Evolutionary conservation across 768 basidiomycete species (phyloP), one percentile per base, ranked within the genome.

Genomic region (Rubroboletus satanas): DNA sequence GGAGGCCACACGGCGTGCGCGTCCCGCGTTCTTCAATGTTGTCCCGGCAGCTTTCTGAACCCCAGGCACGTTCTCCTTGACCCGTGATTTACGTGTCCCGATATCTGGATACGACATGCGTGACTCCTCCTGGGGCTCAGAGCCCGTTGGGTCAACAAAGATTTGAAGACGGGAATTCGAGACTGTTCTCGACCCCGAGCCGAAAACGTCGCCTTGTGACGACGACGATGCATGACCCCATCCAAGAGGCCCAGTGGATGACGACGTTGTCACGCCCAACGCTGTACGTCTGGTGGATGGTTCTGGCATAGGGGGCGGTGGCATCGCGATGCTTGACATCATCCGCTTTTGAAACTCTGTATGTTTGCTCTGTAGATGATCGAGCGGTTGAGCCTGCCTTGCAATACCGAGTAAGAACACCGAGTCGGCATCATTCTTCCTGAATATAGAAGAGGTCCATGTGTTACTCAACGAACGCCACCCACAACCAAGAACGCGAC

Each of bases 281-380:
- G 79, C 80, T 26, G 75, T 66, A 36, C 78, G 79, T 52, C 75
- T 70, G 6, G 69, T 55, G 5, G 77, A 61, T 15, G 70, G 55
- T 32, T 79, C 64, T 49, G 77, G 69, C 14, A 65, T 53, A 10
- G 73, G 66, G 28, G 73, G 73, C 23, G 75, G 69, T 10, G 74
- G 71, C 43, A 74, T 65, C 35, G 72, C 73, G 2, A 73, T 62
- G 38, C 67, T 68, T 26, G 79, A 76, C 85, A 91, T 88, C 89
- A 91, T 94, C 50, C 91, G 88, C 75, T 81, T 94, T 68, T 94
- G 91, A 72, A 98, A 98, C 41, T 95, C 93, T 49, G 81, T 73
- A 65, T 95, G 85, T 60, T 87, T 81, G 49, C 74, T 78, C 68
- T 89, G 82, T 4, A 99, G 78, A 46, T 85, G 87, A 37, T 93